Evolutionary conservation across 2,329 filamentous ascomycete species (phyloP), one percentile per base, ranked within the genome.

Genomic region (Fusarium kyushuense): DNA sequence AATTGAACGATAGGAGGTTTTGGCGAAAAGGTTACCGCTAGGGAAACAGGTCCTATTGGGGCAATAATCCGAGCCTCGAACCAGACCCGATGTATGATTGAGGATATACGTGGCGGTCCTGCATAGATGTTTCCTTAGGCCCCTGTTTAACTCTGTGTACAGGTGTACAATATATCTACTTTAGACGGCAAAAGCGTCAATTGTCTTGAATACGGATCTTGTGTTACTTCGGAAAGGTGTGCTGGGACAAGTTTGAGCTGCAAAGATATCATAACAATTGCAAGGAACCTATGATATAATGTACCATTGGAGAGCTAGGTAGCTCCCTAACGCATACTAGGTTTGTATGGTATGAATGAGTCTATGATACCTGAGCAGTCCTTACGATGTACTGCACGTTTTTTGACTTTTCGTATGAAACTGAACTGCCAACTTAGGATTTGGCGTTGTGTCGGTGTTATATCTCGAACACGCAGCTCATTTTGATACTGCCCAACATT

Each of bases 141-240:
- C 76, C 75, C 79, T 78, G 76, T 80, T 77, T 77, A 76, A 76
- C 76, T 75, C 73, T 77, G 78, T 84, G 81, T 83, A 83, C 81
- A 83, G 81, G 79, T 85, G 83, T 85, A 85, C 80, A 83, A 83
- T 84, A 84, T 76, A 66, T 80, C 78, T 75, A 77, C 81, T 80
- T 79, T 84, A 84, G 82, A 85, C 77, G 79, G 75, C 73, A 72
- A 69, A 68, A 61, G 56, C 68, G 67, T 64, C 63, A 72, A 70
- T 67, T 65, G 61, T 58, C 61, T 62, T 49, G 54, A 55, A 54
- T 36, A 47, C 46, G 49, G 27, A 27, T 27, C 57, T 64, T 61
- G 43, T 59, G 30, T 53, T 47, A 63, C 42, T 49, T 56, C 36
- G 27, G 41, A 29, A 62, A 27, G 27, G 27, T 45, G 33, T 38